phyloP scores from a whole-genome alignment of 129 eudicot genomes.

The Centaurea solstitialis region DNA sequence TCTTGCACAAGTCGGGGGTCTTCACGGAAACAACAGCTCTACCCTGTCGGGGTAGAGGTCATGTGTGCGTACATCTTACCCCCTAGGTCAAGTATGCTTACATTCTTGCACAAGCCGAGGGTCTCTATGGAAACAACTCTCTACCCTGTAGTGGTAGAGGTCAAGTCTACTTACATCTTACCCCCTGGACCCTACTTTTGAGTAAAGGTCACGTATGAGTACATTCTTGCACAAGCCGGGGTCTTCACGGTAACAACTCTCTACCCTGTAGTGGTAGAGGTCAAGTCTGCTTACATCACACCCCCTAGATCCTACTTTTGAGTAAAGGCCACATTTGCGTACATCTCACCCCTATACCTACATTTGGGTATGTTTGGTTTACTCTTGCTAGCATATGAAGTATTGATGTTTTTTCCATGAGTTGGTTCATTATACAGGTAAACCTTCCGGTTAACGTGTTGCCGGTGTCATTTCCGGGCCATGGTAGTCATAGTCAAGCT shows the following conservation, averaged over 20 bases:
- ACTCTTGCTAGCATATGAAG: background rate
- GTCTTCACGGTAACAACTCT: no score
- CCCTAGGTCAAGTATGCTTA: no score
- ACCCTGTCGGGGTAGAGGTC: no score
- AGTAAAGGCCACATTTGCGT: background rate
- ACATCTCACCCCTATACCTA: background rate
- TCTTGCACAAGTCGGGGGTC: background rate
- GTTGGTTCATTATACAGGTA: conserved; percentile 46
- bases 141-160: background rate
- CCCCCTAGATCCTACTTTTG: no score
- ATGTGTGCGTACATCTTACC: no score
- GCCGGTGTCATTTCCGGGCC: conserved; percentile 74
- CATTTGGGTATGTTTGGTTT: background rate
- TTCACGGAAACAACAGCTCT: background rate
- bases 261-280: background rate
- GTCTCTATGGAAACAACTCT: no score
- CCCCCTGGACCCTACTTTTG: no score
- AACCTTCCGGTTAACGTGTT: conserved; percentile 74
- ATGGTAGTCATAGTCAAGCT: conserved; percentile 36
- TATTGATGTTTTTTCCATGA: background rate
- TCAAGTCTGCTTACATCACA: no score
- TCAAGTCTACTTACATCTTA: no score
- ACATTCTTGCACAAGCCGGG: no score
- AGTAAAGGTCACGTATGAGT: no score
- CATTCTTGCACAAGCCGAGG: no score